These are phyloP conservation scores for Cucurbita pepo DNA, from an alignment of 306 rosid species.

Conservation along the genomic window DNA sequence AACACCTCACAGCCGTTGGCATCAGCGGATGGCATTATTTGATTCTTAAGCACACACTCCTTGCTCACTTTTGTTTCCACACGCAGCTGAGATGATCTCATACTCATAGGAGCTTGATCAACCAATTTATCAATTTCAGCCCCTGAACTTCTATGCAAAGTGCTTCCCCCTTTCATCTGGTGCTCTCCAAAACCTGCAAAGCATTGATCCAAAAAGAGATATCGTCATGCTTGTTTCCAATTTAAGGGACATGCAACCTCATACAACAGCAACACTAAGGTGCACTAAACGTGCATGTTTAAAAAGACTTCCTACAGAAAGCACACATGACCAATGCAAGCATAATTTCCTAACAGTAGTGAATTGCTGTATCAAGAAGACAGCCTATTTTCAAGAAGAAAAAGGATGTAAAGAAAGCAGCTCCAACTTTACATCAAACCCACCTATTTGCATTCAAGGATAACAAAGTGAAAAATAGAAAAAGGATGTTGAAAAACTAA, in stretches of 20 bases:
- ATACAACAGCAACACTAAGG: neutral
- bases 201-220: neutral
- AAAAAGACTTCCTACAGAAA: neutral
- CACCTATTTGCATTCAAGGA: too few relatives aligned
- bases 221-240: neutral
- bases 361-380: neutral
- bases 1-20: constrained; percentile 29
- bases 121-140: constrained; percentile 17
- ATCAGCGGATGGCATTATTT: constrained; percentile 26
- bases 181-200: constrained; percentile 35
- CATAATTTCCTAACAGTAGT: neutral
- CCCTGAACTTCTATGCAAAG: constrained; percentile 15
- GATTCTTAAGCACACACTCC: constrained; percentile 23
- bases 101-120: constrained; percentile 31
- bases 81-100: constrained; percentile 21
- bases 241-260: neutral
- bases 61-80: constrained; percentile 29
- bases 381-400: neutral
- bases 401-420: neutral
- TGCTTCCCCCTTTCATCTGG: constrained; percentile 24
- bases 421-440: neutral
- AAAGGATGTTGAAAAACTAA: too few relatives aligned
- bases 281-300: neutral
- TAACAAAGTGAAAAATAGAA: too few relatives aligned
- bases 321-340: neutral